Base-by-base conservation (phyloP, 768 basidiomycete species). In the Daedalea quercina region DNA sequence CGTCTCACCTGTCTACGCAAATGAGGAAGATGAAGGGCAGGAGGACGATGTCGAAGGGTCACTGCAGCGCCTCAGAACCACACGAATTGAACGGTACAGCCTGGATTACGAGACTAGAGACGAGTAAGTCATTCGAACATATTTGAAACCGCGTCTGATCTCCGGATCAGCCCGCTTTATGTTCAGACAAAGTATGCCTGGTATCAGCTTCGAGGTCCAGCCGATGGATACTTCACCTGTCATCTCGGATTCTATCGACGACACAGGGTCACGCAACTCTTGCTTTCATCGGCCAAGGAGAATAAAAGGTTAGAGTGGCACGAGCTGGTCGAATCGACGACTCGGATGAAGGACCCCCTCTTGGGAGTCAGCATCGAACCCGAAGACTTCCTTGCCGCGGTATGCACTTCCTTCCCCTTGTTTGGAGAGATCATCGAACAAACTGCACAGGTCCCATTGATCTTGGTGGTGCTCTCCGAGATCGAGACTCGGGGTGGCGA, bases 151-250 rank as follows among this genome's bases (percentile, higher is more conserved):
- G 28, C 11, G 28, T 31, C 28, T 31, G 28, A 31, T 11, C 28
- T 31, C 11, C 6, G 6, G 11, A 31, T 20, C 57, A 89, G 87
- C 17, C 78, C 84, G 1, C 66, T 88, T 9, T 87, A 73, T 53
- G 71, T 91, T 22, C 80, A 87, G 57, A 88, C 87, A 0, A 56
- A 71, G 17, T 76, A 72, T 50, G 83, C 84, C 0, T 81, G 79
- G 73, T 89, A 88, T 62, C 75, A 79, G 31, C 67, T 90, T 24
- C 65, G 69, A 17, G 59, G 49, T 7, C 81, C 87, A 0, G 72
- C 78, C 1, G 58, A 61, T 19, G 58, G 53, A 20, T 90, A 89
- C 22, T 45, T 56, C 19, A 62, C 62, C 2, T 68, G 63, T 17
- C 82, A 76, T 47, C 60, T 65, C 22, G 60, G 74, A 2, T 88